Conservation (phyloP, 306 rosid species). For the Rosa chinensis region DNA sequence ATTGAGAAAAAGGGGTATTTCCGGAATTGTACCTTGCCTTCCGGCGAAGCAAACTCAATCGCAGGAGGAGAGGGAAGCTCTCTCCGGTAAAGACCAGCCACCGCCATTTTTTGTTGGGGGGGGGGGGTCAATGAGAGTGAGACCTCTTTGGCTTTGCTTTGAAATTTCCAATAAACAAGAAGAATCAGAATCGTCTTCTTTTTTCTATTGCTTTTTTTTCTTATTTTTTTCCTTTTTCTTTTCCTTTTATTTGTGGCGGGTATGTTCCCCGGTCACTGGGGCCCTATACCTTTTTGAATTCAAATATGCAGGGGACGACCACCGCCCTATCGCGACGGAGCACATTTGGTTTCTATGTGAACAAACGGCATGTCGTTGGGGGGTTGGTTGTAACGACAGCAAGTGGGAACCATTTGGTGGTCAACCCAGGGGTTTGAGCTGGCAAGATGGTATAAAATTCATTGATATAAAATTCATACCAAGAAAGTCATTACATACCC, state of each 20-base stretch:
- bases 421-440: background rate
- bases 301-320: background rate
- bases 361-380: background rate
- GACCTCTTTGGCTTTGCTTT: background rate
- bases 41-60: conserved; percentile 61
- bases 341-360: background rate
- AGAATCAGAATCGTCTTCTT: background rate
- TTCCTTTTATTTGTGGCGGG: conserved; percentile 8
- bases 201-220: background rate
- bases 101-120: conserved; percentile 34
- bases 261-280: background rate
- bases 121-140: background rate
- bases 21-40: conserved; percentile 52
- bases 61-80: conserved; percentile 70
- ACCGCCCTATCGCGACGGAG: background rate
- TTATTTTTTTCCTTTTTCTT: background rate
- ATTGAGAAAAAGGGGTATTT: background rate
- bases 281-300: background rate
- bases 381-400: background rate
- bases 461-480: no score
- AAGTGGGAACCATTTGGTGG: background rate
- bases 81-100: conserved; percentile 57
- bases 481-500: no score
- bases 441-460: no score
- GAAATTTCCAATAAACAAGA: background rate